Base-by-base conservation (phyloP, 306 rosid species). In the Cicer arietinum region DNA sequence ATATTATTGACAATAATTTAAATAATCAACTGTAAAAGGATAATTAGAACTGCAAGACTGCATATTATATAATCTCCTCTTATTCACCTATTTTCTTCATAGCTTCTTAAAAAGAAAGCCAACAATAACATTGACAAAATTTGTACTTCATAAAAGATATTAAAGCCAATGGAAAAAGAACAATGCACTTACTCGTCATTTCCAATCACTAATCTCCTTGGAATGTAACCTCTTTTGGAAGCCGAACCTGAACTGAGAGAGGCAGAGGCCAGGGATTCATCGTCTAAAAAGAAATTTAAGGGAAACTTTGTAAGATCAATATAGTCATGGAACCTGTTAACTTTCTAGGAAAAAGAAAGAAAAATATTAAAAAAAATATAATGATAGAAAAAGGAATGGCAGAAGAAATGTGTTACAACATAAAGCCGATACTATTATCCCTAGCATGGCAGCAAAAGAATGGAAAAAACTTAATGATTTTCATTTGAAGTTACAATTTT, bases 201-300 rank as follows among this genome's bases (percentile, higher is more conserved):
- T 75, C 98, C 99, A 72, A 94, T 94, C 82, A 94, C 90, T 76
- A 94, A 77, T 86, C 99, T 92, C 83, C 87, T 84, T 48, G 98
- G 95, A 79, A 88, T 79, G 75, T 86, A 90, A 76, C 89, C 75
- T 78, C 74, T 90, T 89, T 88, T 92, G 69, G 80, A 84, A 71
- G 59, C 89, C 83, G 80, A 83, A 54, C 84, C 89, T 45, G 92
- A 77, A 79, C 30, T 54, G 77, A 44, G 18, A 61, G 90, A 67
- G 52, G 85, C 73, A 65, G 90, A 86, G 69, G 85, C 71, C 59
- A 75, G 61, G 70, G 91, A 82, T 59, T 88, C 87, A 47, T 85
- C 93, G 56, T 86, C 99, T 92, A 84, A 85, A 83, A 67, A 67
- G 42, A 78, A 48, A 74, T 77, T 62, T 4, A 56, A 57, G 65